Conservation (phyloP, 2,329 filamentous ascomycete species). For the Blastomyces percursus region DNA sequence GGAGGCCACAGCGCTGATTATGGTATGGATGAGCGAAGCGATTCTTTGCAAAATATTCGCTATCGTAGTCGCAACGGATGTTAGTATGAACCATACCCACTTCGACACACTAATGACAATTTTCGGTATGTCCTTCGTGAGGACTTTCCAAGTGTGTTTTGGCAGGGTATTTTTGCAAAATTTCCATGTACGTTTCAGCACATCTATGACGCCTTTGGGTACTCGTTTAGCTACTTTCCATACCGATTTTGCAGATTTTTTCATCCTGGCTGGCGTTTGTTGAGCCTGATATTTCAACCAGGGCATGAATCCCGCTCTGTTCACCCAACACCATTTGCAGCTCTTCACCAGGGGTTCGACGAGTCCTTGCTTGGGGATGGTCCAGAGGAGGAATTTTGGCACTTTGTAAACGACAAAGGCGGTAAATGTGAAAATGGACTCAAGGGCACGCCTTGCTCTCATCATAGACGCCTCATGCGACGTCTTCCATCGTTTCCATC, state of each 20-base stretch:
- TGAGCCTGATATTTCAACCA: slow-evolving; percentile 1
- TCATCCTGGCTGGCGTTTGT: background rate
- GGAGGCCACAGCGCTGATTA: background rate
- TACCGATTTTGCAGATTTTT: background rate
- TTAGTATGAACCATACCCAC: background rate
- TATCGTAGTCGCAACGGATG: background rate
- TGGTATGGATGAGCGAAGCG: background rate
- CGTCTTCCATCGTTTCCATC: slow-evolving; percentile 2
- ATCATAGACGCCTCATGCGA: background rate
- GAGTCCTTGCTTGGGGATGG: background rate
- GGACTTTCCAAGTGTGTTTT: background rate
- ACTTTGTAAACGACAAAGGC: background rate
- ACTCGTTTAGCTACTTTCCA: background rate
- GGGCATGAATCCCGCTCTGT: background rate
- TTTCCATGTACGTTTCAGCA: background rate
- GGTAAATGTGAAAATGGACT: background rate
- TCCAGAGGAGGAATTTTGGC: slow-evolving; percentile 5
- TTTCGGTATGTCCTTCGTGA: background rate
- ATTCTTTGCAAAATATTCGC: background rate
- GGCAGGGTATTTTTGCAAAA: background rate
- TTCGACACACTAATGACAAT: background rate
- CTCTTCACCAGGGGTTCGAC: background rate
- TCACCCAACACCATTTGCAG: slow-evolving; percentile 3
- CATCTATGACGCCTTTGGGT: background rate
- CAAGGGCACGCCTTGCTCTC: background rate